Evolutionary conservation across 768 basidiomycete genomes (phyloP).

Genomic region (Lactarius tabidus): DNA sequence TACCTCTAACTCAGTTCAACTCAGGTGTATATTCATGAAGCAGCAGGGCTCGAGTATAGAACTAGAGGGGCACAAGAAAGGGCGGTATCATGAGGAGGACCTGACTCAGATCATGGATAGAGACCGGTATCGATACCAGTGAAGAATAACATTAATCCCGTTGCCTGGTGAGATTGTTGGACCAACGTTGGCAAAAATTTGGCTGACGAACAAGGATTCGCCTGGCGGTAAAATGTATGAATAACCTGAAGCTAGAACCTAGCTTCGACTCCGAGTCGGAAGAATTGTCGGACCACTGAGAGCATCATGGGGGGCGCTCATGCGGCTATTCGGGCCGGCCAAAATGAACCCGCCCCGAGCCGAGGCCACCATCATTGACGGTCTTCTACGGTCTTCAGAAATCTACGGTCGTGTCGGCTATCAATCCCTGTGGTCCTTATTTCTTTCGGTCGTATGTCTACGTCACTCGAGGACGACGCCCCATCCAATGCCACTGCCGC

Average conservation of each 20-base stretch:
- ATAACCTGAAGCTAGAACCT: no score
- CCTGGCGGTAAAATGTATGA: neutral
- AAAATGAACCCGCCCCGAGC: neutral
- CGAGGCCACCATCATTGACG: neutral
- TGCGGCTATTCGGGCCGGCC: conserved; percentile 10
- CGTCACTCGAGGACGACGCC: conserved; percentile 9
- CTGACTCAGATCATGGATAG: neutral
- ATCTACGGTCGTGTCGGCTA: neutral
- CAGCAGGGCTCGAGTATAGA: neutral
- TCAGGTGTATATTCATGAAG: neutral
- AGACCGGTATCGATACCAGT: neutral
- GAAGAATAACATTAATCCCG: no score
- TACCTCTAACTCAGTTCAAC: neutral
- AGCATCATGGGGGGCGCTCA: no score
- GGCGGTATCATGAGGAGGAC: neutral
- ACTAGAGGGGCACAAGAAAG: neutral
- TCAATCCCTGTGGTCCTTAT: neutral
- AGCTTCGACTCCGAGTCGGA: no score
- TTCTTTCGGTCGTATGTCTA: conserved; percentile 17
- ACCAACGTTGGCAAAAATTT: neutral
- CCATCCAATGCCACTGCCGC: neutral
- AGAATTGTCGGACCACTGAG: no score
- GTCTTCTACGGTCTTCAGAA: conserved; percentile 15
- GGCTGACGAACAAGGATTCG: neutral
- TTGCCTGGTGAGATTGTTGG: no score